Conservation (phyloP, 164 flowering plant genomes). For the Malania oleifera region DNA sequence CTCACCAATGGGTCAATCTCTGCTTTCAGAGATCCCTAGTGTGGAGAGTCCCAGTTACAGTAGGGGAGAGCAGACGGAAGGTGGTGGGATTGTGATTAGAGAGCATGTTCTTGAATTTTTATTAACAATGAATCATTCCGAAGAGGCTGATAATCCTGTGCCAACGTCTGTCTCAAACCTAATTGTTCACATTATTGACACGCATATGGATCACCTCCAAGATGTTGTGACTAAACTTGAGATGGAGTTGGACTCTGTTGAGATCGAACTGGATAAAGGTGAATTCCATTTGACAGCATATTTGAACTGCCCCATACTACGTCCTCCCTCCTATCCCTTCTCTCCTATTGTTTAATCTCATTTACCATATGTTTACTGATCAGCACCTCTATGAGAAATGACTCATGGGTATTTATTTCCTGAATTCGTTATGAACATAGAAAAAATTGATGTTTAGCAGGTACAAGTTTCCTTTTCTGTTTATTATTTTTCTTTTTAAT, state of each 20-base stretch:
- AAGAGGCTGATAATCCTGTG: constrained; percentile 98
- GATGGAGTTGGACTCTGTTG: constrained; percentile 87
- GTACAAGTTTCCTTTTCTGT: no score
- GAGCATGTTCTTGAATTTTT: constrained; percentile 96
- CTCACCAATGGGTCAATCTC: constrained; percentile 68
- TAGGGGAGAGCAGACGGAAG: constrained; percentile 36
- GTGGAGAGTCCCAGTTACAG: constrained; percentile 56
- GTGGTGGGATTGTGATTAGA: constrained; percentile 58
- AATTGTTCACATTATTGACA: constrained; percentile 81
- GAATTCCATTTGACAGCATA: neutral
- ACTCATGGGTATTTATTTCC: no score
- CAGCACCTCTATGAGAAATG: no score
- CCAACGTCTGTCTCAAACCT: constrained; percentile 77
- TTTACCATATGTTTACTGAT: no score
- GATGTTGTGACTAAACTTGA: constrained; percentile 89
- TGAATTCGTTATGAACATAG: no score
- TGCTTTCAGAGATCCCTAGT: constrained; percentile 83
- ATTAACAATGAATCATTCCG: constrained; percentile 95
- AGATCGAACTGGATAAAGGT: constrained; percentile 92
- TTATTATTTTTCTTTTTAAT: no score
- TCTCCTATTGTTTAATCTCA: neutral
- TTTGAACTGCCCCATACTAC: neutral
- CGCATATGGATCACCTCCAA: constrained; percentile 93
- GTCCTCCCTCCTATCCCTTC: neutral
- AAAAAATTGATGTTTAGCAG: no score